These are phyloP conservation scores for Epichloe sylvatica DNA, from an alignment of 2,329 filamentous ascomycete species.

Conservation along the genomic window DNA sequence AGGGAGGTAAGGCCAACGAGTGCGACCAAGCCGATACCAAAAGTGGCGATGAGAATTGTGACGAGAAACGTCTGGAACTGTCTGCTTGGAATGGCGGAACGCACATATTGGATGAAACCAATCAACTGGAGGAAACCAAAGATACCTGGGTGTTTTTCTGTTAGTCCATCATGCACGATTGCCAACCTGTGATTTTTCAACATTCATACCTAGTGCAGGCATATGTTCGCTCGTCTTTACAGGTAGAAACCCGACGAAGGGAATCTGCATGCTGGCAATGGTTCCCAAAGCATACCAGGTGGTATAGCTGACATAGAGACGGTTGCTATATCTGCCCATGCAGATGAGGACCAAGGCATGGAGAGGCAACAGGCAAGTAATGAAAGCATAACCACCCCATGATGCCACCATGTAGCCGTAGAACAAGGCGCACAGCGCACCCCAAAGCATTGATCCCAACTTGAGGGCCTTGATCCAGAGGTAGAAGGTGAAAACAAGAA, in stretches of 20 bases:
- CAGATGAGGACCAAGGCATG: constrained; percentile 87
- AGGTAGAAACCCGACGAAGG: constrained; percentile 93
- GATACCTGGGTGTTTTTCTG: constrained; percentile 46
- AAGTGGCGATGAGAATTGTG: constrained; percentile 58
- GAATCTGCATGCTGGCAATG: constrained; percentile 96
- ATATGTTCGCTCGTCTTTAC: constrained; percentile 98
- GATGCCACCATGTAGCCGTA: constrained; percentile 99
- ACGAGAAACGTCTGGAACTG: constrained; percentile 89
- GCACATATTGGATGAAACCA: constrained; percentile 81
- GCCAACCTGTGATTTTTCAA: constrained; percentile 4
- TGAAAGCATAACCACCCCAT: constrained; percentile 99
- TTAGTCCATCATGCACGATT: constrained; percentile 8
- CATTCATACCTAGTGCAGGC: constrained; percentile 68
- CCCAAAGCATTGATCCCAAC: constrained; percentile 92
- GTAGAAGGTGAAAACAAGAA: constrained; percentile 96
- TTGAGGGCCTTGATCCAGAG: constrained; percentile 99
- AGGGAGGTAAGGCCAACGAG: constrained; percentile 79
- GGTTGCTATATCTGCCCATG: constrained; percentile 92
- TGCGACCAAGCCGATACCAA: constrained; percentile 56
- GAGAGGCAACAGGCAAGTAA: constrained; percentile 89
- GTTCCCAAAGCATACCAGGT: constrained; percentile 97
- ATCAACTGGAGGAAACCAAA: constrained; percentile 93
- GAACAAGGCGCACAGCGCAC: constrained; percentile 82
- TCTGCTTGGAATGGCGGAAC: constrained; percentile 73
- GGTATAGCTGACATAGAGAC: constrained; percentile 90